These are phyloP conservation scores for Pythium biforme DNA, from an alignment of 352 stramenopile genomes.

Conservation along the genomic window DNA sequence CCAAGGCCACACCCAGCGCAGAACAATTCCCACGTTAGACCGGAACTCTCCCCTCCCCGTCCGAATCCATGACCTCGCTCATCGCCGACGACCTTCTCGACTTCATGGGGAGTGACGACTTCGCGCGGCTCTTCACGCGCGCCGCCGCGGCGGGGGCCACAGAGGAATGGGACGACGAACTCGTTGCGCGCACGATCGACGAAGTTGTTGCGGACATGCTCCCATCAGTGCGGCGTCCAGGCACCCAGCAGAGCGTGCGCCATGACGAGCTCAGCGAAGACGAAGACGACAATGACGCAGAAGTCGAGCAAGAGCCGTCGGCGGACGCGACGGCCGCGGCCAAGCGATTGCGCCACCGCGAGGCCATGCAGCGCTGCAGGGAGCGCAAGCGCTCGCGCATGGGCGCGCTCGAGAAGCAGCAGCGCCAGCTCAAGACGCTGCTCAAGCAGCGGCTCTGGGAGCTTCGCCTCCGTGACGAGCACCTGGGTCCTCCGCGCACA, in stretches of 20 bases:
- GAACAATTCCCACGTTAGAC: not conserved
- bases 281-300: constrained; percentile 13
- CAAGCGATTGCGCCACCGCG: constrained; percentile 24
- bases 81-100: not conserved
- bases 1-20: too few relatives aligned
- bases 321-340: constrained; percentile 1
- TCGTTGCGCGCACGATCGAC: constrained; percentile 15
- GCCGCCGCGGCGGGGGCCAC: not conserved
- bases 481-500: not conserved
- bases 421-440: constrained; percentile 14
- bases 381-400: constrained; percentile 29
- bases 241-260: not conserved
- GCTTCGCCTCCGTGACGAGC: constrained; percentile 12
- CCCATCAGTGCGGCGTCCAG: not conserved
- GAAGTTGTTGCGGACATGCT: constrained; percentile 14
- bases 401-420: constrained; percentile 17
- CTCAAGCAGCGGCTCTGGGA: constrained; percentile 11
- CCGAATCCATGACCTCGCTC: not conserved
- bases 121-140: constrained; percentile 1
- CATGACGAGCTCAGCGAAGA: not conserved
- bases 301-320: constrained; percentile 4
- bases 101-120: constrained; percentile 2
- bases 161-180: constrained; percentile 16
- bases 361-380: constrained; percentile 29
- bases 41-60: not conserved